A percentile compares a stretch with the other conserved stretches of the same genome.
Evolutionary conservation across 78 protist species (phyloP).

Genomic region (Dictyostelium purpureum): DNA sequence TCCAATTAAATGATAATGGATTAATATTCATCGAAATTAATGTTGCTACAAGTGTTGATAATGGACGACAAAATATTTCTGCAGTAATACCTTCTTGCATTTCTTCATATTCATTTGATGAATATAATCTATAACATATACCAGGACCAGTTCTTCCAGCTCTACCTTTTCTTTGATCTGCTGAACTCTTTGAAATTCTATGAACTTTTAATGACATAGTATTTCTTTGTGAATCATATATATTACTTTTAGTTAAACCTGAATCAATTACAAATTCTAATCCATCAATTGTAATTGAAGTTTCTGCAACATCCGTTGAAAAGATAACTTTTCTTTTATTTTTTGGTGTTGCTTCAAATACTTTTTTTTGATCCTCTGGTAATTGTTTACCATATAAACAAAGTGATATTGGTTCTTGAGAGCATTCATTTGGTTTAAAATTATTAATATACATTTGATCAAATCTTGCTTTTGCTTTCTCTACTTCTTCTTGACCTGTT

Average conservation of each 20-base stretch:
- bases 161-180: constrained; percentile 94
- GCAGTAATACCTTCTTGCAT: background rate
- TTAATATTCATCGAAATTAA: background rate
- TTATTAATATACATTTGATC: background rate
- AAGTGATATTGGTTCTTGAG: background rate
- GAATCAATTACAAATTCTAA: constrained; percentile 94
- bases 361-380: constrained; percentile 53
- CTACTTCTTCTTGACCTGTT: constrained; percentile 94
- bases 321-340: constrained; percentile 91
- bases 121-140: constrained; percentile 60
- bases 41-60: background rate
- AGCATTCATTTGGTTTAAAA: background rate
- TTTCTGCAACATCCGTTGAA: constrained; percentile 97
- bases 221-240: constrained; percentile 81
- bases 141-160: constrained; percentile 95
- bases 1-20: background rate
- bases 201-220: constrained; percentile 94
- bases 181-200: constrained; percentile 83
- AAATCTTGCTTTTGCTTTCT: background rate
- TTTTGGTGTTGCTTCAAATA: constrained; percentile 53
- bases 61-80: background rate
- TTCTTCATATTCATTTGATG: constrained; percentile 8
- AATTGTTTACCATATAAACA: constrained; percentile 80
- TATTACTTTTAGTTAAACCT: constrained; percentile 89
- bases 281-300: constrained; percentile 95